Evolutionary conservation across 2,329 filamentous ascomycete species (phyloP), one percentile per base, ranked within the genome.

Genomic region (Fusarium sp.): DNA sequence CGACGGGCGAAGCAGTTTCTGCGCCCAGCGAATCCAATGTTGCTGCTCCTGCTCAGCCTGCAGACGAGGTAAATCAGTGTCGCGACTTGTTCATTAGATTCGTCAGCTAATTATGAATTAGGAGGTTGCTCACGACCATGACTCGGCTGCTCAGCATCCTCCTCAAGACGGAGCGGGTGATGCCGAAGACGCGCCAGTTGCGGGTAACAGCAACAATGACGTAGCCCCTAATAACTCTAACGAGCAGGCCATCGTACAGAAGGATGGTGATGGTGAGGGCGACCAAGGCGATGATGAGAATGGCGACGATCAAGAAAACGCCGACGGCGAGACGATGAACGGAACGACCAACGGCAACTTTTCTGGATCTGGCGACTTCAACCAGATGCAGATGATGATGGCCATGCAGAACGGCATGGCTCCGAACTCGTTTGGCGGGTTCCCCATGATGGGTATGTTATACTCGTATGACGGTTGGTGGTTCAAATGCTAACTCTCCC

Each of bases 361-460:
- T 29, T 77, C 86, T 80, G 90, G 89, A 79, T 87, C 88, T 71
- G 89, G 88, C 67, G 91, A 93, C 78, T 91, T 94, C 83, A 93
- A 91, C 80, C 91, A 93, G 87, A 94, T 95, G 91, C 92, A 94
- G 82, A 90, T 91, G 91, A 90, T 94, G 92, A 92, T 93, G 91
- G 86, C 91, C 83, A 89, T 95, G 93, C 88, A 93, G 83, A 89
- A 93, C 79, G 89, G 90, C 76, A 91, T 92, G 88, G 86, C 85
- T 52, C 82, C 86, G 33, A 86, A 84, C 75, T 84, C 84, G 3
- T 91, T 91, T 79, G 86, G 87, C 67, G 85, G 85, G 70, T 92
- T 92, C 79, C 88, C 93, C 63, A 95, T 96, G 91, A 98, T 98
- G 94, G 94, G 95, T 98, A 90, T 81, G 94, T 88, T 20, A 31